phyloP scores from a whole-genome alignment of 2,329 filamentous ascomycete species.

The Ascochyta fabae region DNA sequence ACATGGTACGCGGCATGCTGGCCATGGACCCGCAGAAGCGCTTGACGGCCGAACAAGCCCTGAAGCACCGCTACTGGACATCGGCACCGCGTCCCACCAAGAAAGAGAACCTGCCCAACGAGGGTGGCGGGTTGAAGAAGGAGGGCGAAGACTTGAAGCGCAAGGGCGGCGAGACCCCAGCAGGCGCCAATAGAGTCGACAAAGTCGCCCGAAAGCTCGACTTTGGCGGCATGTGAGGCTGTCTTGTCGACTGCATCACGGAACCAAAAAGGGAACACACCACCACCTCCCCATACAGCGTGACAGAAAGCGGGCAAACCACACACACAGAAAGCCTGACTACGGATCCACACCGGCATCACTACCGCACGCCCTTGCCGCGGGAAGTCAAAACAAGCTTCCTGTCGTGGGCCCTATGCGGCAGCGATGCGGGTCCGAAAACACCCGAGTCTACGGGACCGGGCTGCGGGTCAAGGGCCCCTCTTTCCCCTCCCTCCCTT shows the following conservation, averaged over 20 bases:
- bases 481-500: not conserved
- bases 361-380: not conserved
- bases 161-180: slow-evolving; percentile 68
- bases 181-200: slow-evolving; percentile 67
- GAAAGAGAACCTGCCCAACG: slow-evolving; percentile 83
- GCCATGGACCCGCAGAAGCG: slow-evolving; percentile 85
- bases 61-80: slow-evolving; percentile 87
- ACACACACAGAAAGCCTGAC: not conserved
- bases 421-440: slow-evolving; percentile 7
- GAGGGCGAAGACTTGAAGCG: slow-evolving; percentile 84
- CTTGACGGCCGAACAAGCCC: slow-evolving; percentile 76
- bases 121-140: slow-evolving; percentile 70
- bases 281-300: not conserved
- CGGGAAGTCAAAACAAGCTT: slow-evolving; percentile 17
- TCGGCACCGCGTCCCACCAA: slow-evolving; percentile 81
- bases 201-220: slow-evolving; percentile 80
- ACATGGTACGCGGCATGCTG: slow-evolving; percentile 85
- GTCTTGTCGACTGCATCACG: not conserved
- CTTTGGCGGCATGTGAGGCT: slow-evolving; percentile 31
- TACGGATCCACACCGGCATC: not conserved
- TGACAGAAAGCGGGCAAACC: too few relatives aligned
- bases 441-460: slow-evolving; percentile 6
- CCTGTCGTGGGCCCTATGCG: slow-evolving; percentile 5
- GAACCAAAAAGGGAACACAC: too few relatives aligned
- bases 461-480: slow-evolving; percentile 12